Base-by-base conservation (phyloP, 345 rosid species). In the Arabis hirsuta region DNA sequence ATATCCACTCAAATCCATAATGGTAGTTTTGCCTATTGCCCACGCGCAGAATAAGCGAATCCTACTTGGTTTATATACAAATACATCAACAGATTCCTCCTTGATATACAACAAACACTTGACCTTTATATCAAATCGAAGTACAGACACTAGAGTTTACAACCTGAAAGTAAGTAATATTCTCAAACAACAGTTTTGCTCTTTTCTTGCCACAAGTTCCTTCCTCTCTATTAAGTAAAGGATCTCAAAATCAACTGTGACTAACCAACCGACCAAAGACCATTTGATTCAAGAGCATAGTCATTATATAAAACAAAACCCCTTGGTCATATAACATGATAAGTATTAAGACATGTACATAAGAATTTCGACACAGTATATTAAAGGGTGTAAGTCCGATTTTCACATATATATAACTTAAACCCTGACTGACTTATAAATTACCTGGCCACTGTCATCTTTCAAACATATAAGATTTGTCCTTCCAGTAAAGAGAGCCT, bases 261-360 rank as follows among this genome's bases (percentile, higher is more conserved):
- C 34, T 12, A 48, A 39, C 50, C 65, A 75, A 48, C 46, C 65
- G 29, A 62, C 31, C 41, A 46, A 44, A 55, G 34, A 68, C 65
- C 52, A 74, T 29, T 14, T 69, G 66, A 48, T 48, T 48, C 26
- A 48, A 69, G 32, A 76, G 60, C 71, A 69, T 50, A 46, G 36
- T 55, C 62, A 55, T 41, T 58, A 65, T 58, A 64, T 71, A 76
- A 50, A 60, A 65, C 32, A 76, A 50, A 60, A 65, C 32, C 67
- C 65, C 55, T 62, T 47, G 26, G 59, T 69, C 52, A 69, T 70
- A 57, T 70, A 57, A 64, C 76, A 57, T 39, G 61, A 62, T 48
- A 71, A 62, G 72, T 71, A 65, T 50, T 51, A 65, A 57, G 56
- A 81, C 82, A 82, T 86, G 89, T 86, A 90, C 91, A 87, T 71